These are phyloP conservation scores for Yamagishiella unicocca DNA, from an alignment of 139 green algal genomes.

Conservation along the genomic window DNA sequence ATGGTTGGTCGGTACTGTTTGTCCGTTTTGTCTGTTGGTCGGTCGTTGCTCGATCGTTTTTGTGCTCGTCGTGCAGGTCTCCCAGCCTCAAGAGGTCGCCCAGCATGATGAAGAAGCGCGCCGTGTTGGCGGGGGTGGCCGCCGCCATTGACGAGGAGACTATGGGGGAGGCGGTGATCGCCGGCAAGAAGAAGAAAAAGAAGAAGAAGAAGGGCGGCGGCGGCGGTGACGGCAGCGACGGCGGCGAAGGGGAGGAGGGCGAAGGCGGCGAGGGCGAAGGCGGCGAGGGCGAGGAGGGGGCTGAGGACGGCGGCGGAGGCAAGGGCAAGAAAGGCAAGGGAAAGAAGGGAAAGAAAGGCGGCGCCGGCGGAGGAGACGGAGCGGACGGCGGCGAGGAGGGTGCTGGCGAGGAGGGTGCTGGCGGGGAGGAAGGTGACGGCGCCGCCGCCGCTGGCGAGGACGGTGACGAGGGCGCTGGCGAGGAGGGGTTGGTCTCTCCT, in stretches of 20 bases:
- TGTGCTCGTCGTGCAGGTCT: background rate
- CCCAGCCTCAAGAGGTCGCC: background rate
- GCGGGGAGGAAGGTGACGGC: background rate
- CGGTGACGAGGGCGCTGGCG: background rate
- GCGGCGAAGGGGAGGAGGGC: background rate
- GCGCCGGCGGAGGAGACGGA: background rate
- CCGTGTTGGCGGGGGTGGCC: background rate
- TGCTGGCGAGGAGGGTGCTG: too few species aligned
- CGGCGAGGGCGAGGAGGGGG: background rate
- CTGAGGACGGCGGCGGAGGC: background rate
- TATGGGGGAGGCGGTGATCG: slow-evolving; percentile 22
- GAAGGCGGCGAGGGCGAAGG: background rate
- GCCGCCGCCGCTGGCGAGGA: background rate
- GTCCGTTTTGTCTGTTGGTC: too few species aligned
- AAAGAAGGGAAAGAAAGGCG: background rate
- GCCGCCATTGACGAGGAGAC: slow-evolving; percentile 38
- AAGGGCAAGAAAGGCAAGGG: slow-evolving; percentile 1
- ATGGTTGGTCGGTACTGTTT: too few species aligned
- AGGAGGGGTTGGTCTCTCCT: background rate
- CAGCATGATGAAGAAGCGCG: background rate
- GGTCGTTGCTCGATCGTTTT: too few species aligned
- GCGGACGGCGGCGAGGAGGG: background rate
- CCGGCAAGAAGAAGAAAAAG: background rate
- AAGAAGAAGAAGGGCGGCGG: slow-evolving; percentile 18
- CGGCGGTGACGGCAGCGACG: background rate